Percentiles rank a stretch among this genome's conserved stretches.
These are phyloP conservation scores for Catenaria anguillulae DNA, from an alignment of 371 early-diverging fungal genomes.

Conservation along the genomic window DNA sequence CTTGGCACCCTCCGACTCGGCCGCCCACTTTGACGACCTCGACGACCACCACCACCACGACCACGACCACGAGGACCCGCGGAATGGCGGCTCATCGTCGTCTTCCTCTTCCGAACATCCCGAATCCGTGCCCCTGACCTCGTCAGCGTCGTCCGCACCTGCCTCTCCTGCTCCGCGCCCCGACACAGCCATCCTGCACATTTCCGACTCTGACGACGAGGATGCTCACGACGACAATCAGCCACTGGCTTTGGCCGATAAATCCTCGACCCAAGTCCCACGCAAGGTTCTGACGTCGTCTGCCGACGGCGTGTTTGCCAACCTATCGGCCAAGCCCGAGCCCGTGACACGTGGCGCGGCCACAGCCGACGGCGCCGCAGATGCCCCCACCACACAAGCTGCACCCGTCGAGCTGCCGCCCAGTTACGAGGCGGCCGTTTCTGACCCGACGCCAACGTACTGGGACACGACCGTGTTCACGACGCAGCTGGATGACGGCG, in stretches of 20 bases:
- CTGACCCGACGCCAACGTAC: slow-evolving; percentile 5
- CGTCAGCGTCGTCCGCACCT: too few species aligned
- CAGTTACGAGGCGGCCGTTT: background rate
- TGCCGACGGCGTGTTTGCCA: slow-evolving; percentile 45
- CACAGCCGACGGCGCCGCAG: background rate
- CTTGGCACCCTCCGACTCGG: too few species aligned
- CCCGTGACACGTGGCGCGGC: slow-evolving; percentile 25
- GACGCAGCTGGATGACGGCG: background rate
- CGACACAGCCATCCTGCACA: too few species aligned
- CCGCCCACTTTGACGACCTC: too few species aligned
- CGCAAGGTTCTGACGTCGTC: background rate
- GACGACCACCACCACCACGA: too few species aligned
- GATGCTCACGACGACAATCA: background rate
- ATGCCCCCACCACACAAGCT: too few species aligned
- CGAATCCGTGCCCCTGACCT: too few species aligned
- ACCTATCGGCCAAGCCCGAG: slow-evolving; percentile 41
- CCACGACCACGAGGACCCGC: too few species aligned
- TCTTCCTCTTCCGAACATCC: too few species aligned
- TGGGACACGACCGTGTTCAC: slow-evolving; percentile 3
- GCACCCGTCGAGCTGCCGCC: background rate
- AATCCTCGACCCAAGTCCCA: background rate
- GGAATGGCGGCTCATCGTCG: too few species aligned
- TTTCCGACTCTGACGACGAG: background rate
- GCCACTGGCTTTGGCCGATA: too few species aligned
- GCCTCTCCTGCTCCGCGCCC: too few species aligned